phyloP scores from a whole-genome alignment of 2,329 filamentous ascomycete species.

The Metarhizium brunneum region DNA sequence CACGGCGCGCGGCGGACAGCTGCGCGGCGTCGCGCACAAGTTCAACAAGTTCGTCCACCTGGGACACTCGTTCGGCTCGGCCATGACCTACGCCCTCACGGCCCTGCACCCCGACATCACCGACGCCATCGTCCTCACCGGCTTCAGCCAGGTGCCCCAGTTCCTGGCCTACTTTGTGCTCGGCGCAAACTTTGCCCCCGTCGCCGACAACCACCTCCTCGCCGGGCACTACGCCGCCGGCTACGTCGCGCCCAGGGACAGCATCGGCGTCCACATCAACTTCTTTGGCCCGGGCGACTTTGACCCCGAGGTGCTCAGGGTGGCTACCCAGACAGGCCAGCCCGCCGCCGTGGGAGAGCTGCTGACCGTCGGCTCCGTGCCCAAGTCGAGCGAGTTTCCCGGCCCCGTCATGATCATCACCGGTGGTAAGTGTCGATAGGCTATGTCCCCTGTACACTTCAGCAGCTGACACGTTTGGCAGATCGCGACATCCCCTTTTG shows the following conservation, averaged over 20 bases:
- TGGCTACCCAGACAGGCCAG: conserved; percentile 38
- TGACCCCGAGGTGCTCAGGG: conserved; percentile 40
- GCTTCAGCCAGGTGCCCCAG: conserved; percentile 40
- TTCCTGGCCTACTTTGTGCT: conserved; percentile 35
- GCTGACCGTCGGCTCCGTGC: conserved; percentile 39
- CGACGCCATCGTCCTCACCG: conserved; percentile 51
- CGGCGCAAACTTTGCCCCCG: conserved; percentile 37
- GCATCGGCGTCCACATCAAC: conserved; percentile 39
- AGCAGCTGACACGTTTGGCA: conserved; percentile 9
- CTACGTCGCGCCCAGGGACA: conserved; percentile 40
- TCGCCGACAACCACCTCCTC: conserved; percentile 21
- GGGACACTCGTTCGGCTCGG: conserved; percentile 56
- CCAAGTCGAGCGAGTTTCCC: conserved; percentile 27
- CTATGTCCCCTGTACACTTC: not conserved
- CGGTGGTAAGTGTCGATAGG: conserved; percentile 29
- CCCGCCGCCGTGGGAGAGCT: conserved; percentile 50
- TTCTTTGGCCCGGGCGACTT: conserved; percentile 45
- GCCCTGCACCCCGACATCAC: conserved; percentile 41
- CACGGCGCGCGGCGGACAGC: conserved; percentile 33
- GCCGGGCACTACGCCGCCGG: conserved; percentile 31
- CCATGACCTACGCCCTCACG: conserved; percentile 46
- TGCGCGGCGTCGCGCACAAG: conserved; percentile 29
- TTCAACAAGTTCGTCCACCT: conserved; percentile 44
- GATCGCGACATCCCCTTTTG: conserved; percentile 47
- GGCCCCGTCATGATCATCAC: conserved; percentile 52